Percentiles rank a stretch among this genome's conserved stretches.
Conservation (phyloP, 768 basidiomycete species). For the Pulveroboletus sp. region DNA sequence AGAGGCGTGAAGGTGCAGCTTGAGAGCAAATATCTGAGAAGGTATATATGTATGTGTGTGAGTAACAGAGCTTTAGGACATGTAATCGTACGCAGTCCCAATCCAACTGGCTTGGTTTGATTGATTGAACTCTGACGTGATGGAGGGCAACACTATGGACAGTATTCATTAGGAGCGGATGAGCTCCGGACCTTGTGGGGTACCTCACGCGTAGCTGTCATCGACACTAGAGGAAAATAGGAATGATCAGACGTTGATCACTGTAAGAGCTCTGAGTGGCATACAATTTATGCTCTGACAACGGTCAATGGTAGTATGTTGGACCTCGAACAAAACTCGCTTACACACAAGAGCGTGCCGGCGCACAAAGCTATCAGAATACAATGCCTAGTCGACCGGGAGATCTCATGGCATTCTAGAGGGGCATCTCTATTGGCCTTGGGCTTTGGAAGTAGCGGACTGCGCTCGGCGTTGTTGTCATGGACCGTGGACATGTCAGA, state of each 20-base stretch:
- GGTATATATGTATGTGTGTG: not conserved
- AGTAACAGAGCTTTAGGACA: too few species aligned
- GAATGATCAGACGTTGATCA: not conserved
- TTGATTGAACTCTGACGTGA: conserved; percentile 23
- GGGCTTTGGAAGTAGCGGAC: conserved; percentile 21
- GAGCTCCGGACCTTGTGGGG: too few species aligned
- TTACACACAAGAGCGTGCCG: conserved; percentile 66
- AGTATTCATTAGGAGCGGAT: too few species aligned
- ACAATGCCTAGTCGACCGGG: conserved; percentile 48
- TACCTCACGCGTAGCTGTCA: conserved; percentile 21
- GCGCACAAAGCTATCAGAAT: conserved; percentile 68
- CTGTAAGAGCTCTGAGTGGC: not conserved
- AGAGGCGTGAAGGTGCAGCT: conserved; percentile 77
- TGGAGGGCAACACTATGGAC: not conserved
- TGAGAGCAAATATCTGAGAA: conserved; percentile 52
- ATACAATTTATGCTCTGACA: conserved; percentile 14
- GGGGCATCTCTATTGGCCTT: not conserved
- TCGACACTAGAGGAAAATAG: conserved; percentile 12
- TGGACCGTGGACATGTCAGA: conserved; percentile 3
- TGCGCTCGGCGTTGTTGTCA: not conserved
- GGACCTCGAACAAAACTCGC: conserved; percentile 14
- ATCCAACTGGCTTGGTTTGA: conserved; percentile 29
- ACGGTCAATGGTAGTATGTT: not conserved
- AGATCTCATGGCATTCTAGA: conserved; percentile 56
- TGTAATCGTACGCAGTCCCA: conserved; percentile 19